Base-by-base conservation (phyloP, 1,284 basidiomycete genomes). In the Inonotus hispidus region DNA sequence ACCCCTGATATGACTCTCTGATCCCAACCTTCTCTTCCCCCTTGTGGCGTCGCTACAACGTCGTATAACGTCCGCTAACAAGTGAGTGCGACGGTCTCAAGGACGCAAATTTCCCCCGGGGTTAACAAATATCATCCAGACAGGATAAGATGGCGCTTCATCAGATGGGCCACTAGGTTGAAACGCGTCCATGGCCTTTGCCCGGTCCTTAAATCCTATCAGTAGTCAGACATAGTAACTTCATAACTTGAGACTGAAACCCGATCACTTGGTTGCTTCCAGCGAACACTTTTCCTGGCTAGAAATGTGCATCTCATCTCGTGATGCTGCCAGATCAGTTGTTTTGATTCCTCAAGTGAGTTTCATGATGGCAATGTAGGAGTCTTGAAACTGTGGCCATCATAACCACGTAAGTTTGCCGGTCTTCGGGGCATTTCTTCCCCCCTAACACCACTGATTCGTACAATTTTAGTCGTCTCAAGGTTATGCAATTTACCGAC, bases 171-270 rank as follows among this genome's bases (percentile, higher is more conserved):
- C 32, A 32, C 8, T 8, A 8, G 8, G 41, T n/a, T n/a, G n/a
- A n/a, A 16, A 43, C 41, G 16, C 41, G 41, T 10, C 16, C 19
- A 19, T 32, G 49, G 14, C 25, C 49, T 35, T n/a, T 35, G 50
- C 32, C 27, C 19, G 23, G 11, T 49, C 49, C 56, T 19, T 35
- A 21, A 50, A 58, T 27, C 47, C 37, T 58, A 50, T 58, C 56
- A 37, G 27, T n/a, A 50, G 45, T 39, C 29, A 50, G 37, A 23
- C 37, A 32, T n/a, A 38, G 45, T 45, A 58, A 58, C 56, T 49
- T 19, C 19, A 38, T 39, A 32, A 32, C 25, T 35, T 52, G 5
- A 27, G 32, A 35, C 27, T 16, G 14, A 32, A 27, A 35, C 29
- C 50, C 29, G 50, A 52, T 52, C 50, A 52, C 16, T 52, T 16